Percentiles rank a stretch among this genome's conserved stretches.
Evolutionary conservation across 331 rosid genomes (phyloP).

Genomic region (Saraca asoca): DNA sequence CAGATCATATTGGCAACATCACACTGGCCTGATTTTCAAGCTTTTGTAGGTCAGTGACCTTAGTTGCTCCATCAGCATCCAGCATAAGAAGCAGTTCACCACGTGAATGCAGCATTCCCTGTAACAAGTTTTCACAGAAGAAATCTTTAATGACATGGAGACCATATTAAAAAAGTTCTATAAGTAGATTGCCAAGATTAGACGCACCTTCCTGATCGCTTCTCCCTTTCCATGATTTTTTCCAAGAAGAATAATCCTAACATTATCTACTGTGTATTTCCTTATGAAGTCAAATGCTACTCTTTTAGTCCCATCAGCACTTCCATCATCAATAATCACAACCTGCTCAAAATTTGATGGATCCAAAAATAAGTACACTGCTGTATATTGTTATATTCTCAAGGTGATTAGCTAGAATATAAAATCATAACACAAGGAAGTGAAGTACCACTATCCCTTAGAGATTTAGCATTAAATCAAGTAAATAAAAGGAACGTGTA

Average conservation of each 20-base stretch:
- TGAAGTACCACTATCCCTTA: too few species aligned
- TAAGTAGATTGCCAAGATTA: too few species aligned
- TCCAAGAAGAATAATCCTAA: constrained; percentile 88
- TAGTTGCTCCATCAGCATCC: constrained; percentile 99
- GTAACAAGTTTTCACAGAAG: constrained; percentile 82
- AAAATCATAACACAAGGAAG: constrained; percentile 10
- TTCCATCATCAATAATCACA: constrained; percentile 87
- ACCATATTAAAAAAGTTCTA: too few species aligned
- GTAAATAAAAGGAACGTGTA: too few species aligned
- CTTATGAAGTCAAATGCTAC: constrained; percentile 84
- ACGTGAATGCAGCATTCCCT: constrained; percentile 99
- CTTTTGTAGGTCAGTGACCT: constrained; percentile 81
- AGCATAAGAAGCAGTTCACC: constrained; percentile 96
- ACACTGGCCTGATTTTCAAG: constrained; percentile 78
- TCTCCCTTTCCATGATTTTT: constrained; percentile 96
- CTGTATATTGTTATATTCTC: not conserved
- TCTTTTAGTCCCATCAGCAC: constrained; percentile 84
- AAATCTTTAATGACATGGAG: constrained; percentile 46
- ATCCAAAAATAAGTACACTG: constrained; percentile 9
- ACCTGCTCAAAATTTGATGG: constrained; percentile 55
- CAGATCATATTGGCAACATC: constrained; percentile 3
- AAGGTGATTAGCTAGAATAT: not conserved
- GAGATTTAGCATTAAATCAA: too few species aligned
- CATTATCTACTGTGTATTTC: constrained; percentile 77
- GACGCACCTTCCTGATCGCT: constrained; percentile 98